Base-by-base conservation (phyloP, 2,329 filamentous ascomycete genomes). In the Coniella lustricola region DNA sequence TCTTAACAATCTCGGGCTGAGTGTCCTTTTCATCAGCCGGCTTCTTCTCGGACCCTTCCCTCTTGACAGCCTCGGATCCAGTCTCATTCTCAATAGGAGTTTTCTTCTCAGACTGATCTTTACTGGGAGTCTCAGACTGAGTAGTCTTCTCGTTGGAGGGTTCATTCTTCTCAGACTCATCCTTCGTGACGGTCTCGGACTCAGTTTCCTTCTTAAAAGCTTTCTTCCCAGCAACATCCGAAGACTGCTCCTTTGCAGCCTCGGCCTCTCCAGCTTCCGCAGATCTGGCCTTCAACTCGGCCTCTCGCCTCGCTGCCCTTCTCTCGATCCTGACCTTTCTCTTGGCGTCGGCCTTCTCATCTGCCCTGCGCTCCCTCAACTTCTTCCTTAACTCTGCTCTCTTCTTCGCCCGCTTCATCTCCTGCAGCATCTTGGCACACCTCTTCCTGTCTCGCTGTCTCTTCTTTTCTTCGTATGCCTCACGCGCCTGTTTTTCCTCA, bases 361-460 rank as follows among this genome's bases (percentile, higher is more conserved):
- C 31, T 46, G 35, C 54, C 57, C 52, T 65, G 48, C 35, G 65
- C 59, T 62, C 68, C 62, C 61, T 67, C 41, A 60, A 66, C n/a
- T 68, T 64, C 36, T 70, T 66, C 21, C 64, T 69, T 8, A 68
- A 53, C 10, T 62, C 57, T 1, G 53, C 59, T 39, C 64, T 63
- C 20, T 66, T 63, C 10, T 56, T 53, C 40, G 60, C 59, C 36
- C 63, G 60, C 34, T 60, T 62, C 50, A 69, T 65, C 52, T 67
- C 65, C 34, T 61, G 60, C 37, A 73, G 65, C 42, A 64, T 63
- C 58, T 68, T 70, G 3, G 72, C 70, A 2, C 74, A 62, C 58
- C 67, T 70, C 61, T 76, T 70, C 70, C 76, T 77, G 53, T 71
- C 65, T 47, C 67, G 69, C 51, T 76, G 70, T 38, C 67, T 60